Conservation (phyloP, 2,329 filamentous ascomycete genomes). For the Nothophaeocryptopus gaeumannii region DNA sequence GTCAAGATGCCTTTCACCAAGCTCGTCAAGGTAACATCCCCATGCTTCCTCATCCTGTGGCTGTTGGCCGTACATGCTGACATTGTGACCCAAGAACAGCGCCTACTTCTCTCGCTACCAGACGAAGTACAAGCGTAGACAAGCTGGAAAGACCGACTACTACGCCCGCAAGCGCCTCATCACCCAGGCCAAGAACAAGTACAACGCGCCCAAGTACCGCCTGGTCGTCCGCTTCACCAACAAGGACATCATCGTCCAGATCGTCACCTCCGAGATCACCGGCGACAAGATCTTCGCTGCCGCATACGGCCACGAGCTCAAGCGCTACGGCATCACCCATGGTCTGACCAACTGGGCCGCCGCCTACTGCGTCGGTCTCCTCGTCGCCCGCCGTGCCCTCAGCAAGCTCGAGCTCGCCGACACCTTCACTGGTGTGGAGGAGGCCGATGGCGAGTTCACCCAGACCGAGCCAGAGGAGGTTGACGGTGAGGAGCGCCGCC, state of each 20-base stretch:
- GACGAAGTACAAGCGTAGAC: conserved; percentile 99
- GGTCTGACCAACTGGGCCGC: conserved; percentile 99
- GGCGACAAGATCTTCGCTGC: conserved; percentile 95
- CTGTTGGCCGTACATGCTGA: conserved; percentile 50
- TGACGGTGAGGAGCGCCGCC: conserved; percentile 82
- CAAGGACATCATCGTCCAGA: conserved; percentile 98
- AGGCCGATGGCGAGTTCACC: conserved; percentile 92
- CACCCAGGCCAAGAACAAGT: conserved; percentile 99
- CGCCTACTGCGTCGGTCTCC: conserved; percentile 92
- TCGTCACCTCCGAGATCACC: conserved; percentile 91
- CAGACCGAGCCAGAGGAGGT: conserved; percentile 92
- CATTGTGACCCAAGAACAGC: conserved; percentile 95
- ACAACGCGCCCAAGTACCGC: conserved; percentile 99
- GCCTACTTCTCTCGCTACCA: conserved; percentile 92
- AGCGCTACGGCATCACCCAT: conserved; percentile 95
- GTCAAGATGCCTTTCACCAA: conserved; percentile 8
- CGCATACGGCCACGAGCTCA: conserved; percentile 96
- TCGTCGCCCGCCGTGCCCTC: conserved; percentile 93
- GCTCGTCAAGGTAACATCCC: conserved; percentile 18
- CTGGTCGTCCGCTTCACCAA: conserved; percentile 81
- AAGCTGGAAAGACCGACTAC: conserved; percentile 98
- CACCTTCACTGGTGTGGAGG: conserved; percentile 92
- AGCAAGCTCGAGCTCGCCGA: conserved; percentile 96
- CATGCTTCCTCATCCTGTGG: background rate
- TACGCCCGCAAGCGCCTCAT: conserved; percentile 99